Evolutionary conservation across 768 basidiomycete species (phyloP).

Genomic region (Mycena capillaripes): DNA sequence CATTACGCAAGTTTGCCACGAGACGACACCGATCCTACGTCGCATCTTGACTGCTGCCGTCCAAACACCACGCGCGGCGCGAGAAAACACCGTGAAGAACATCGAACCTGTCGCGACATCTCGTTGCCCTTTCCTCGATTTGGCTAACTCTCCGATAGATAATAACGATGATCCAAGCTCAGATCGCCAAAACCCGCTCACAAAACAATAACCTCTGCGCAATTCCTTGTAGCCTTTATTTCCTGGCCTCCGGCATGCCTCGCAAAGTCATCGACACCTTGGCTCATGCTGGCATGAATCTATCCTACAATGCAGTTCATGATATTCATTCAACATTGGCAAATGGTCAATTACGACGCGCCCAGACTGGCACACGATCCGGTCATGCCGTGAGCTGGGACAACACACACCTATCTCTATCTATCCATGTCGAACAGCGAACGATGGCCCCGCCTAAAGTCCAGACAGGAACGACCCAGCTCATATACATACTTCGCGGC

Average conservation of each 20-base stretch:
- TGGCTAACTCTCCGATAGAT: not conserved
- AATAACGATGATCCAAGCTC: conserved; percentile 13
- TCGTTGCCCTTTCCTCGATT: too few relatives aligned
- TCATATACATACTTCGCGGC: conserved; percentile 5
- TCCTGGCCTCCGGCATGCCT: conserved; percentile 2
- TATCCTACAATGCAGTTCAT: not conserved
- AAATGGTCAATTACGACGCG: not conserved
- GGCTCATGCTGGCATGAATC: conserved; percentile 7
- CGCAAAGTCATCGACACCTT: conserved; percentile 14
- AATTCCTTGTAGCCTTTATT: conserved; percentile 15
- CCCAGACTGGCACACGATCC: not conserved
- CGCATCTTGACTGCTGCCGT: not conserved
- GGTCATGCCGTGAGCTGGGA: conserved; percentile 18
- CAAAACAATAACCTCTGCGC: conserved; percentile 15
- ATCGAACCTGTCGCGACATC: too few relatives aligned
- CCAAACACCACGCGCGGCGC: too few relatives aligned
- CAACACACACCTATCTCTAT: not conserved
- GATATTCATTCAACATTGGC: not conserved
- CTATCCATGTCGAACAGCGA: conserved; percentile 14
- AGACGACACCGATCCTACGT: not conserved
- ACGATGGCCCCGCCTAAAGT: not conserved
- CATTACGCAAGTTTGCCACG: too few relatives aligned
- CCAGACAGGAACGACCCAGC: not conserved
- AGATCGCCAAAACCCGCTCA: not conserved
- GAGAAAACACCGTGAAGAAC: too few relatives aligned